Evolutionary conservation across 192 early-diverging fungal genomes (phyloP), one percentile per base, ranked within the genome.

Genomic region (Coemansia sp.): DNA sequence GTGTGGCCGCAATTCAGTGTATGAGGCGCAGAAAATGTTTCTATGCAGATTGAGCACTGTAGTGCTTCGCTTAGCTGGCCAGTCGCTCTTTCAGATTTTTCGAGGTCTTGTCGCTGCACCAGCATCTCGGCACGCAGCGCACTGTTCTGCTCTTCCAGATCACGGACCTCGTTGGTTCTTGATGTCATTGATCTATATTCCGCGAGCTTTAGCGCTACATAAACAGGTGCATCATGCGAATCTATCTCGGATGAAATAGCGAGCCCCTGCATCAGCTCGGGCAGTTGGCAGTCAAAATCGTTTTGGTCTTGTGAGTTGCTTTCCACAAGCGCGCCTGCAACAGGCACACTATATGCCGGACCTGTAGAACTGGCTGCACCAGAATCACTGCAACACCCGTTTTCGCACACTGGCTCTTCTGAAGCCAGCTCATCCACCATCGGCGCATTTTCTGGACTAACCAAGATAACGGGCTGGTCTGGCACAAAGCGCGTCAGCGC

Each of bases 1-100:
- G 67, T 67, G 52, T 83, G 82, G 6, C 82, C 82, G 36, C 82
- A 83, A 16, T 48, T 72, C 12, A 83, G 73, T 29, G 76, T 66
- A 40, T 71, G 70, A 12, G 82, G 76, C 36, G 66, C 63, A 0
- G 60, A 36, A 42, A 75, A 73, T 17, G 74, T 52, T 22, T 83
- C 82, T 11, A 78, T 60, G 45, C 82, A 83, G 4, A 83, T 67
- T 11, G 82, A 56, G 63, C 82, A 83, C 60, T 71, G 72, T 5
- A 80, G 59, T 16, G 71, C 52, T 36, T 66, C 54, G 22, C 38
- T 33, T 29, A 80, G 45, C 38, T 65, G 69, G 45, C 61, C 28
- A 28, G 65, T 3, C 17, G 56, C 42, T 18, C 12, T 31, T 11
- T 66, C 57, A 16, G 68, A 64, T 4, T 51, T 48, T 5, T 48